These are phyloP conservation scores for Yarrowia sp. DNA, from an alignment of 805 yeast genomes.

Conservation along the genomic window DNA sequence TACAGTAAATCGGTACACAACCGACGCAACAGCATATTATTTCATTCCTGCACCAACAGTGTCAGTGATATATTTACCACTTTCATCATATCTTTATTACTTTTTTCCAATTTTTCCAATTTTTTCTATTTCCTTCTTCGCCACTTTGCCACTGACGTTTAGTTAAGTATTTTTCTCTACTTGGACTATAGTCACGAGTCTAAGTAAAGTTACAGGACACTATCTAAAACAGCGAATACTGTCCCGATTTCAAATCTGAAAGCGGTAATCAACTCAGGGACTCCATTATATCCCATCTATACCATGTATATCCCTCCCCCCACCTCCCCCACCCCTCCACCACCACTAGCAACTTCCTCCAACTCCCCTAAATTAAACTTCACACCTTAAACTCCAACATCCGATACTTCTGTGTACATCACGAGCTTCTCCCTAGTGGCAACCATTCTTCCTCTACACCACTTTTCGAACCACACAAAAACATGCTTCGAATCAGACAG, in stretches of 20 bases:
- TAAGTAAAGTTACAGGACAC: too few relatives aligned
- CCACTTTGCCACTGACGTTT: too few relatives aligned
- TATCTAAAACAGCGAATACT: too few relatives aligned
- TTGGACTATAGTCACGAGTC: too few relatives aligned
- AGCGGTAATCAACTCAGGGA: neutral
- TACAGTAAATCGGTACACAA: too few relatives aligned
- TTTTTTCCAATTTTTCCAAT: too few relatives aligned
- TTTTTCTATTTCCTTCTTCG: too few relatives aligned
- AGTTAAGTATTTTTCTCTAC: too few relatives aligned
- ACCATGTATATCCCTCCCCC: neutral
- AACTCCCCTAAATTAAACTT: neutral
- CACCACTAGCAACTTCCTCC: neutral
- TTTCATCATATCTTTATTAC: too few relatives aligned
- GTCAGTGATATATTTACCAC: too few relatives aligned
- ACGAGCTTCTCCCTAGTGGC: neutral
- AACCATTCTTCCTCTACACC: neutral
- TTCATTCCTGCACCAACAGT: too few relatives aligned
- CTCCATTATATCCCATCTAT: neutral
- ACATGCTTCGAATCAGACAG: neutral
- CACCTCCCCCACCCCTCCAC: neutral
- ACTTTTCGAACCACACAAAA: neutral
- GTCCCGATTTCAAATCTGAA: neutral
- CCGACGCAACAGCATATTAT: too few relatives aligned
- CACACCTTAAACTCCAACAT: neutral
- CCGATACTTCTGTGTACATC: neutral